Evolutionary conservation across 2,329 filamentous ascomycete species (phyloP).

Genomic region (Rhytidhysteron rufulum): DNA sequence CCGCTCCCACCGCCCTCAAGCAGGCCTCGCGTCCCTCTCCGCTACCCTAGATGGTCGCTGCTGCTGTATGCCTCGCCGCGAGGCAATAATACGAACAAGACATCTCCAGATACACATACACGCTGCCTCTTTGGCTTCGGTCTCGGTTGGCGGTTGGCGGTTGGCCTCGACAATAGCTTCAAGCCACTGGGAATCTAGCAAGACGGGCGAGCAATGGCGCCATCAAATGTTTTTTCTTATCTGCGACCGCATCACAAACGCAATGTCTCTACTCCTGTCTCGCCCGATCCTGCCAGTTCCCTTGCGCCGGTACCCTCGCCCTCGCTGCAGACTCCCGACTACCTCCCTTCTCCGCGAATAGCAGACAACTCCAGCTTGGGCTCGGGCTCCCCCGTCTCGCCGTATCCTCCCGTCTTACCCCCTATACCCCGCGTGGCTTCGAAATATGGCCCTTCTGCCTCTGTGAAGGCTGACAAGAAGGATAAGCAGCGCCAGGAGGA

Average conservation of each 20-base stretch:
- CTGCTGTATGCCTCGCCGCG: conserved; percentile 33
- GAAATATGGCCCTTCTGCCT: conserved; percentile 16
- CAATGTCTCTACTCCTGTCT: conserved; percentile 31
- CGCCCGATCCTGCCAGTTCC: conserved; percentile 27
- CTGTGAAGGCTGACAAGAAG: neutral
- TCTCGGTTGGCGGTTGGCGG: conserved; percentile 12
- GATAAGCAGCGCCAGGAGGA: conserved; percentile 5
- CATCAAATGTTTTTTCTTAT: conserved; percentile 39
- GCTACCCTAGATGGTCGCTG: no score
- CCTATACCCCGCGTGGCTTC: conserved; percentile 38
- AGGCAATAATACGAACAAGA: no score
- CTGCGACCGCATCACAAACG: conserved; percentile 37
- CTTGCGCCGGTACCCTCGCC: conserved; percentile 20
- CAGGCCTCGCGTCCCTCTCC: no score
- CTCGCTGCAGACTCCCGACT: conserved; percentile 22
- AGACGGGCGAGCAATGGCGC: conserved; percentile 14
- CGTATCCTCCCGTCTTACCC: conserved; percentile 35
- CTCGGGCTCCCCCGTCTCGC: conserved; percentile 34
- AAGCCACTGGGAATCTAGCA: neutral
- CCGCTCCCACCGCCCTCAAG: conserved; percentile 4
- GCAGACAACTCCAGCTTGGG: conserved; percentile 24
- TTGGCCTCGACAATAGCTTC: neutral
- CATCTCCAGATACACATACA: neutral
- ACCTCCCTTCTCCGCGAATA: conserved; percentile 27
- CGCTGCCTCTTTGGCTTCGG: no score